Conservation (phyloP, 768 basidiomycete genomes). For the Paxillus rubicundulus region DNA sequence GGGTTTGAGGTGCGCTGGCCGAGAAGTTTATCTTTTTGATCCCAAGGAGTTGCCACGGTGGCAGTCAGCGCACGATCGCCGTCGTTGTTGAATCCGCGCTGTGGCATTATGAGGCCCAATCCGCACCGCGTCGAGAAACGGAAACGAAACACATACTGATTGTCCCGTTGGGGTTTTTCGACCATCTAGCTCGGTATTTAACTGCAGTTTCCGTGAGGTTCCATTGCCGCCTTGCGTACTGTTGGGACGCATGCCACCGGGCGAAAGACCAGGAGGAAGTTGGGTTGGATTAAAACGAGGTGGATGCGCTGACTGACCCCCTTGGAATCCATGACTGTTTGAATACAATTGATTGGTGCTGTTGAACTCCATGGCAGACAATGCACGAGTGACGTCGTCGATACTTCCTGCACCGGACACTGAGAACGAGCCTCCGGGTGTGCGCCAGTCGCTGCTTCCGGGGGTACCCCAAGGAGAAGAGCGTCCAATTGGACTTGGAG, state of each 20-base stretch:
- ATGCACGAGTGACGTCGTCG: constrained; percentile 75
- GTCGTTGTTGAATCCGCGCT: constrained; percentile 32
- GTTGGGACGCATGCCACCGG: constrained; percentile 38
- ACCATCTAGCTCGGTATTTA: constrained; percentile 63
- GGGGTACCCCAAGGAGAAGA: constrained; percentile 64
- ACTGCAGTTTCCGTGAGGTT: constrained; percentile 48
- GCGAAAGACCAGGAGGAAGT: constrained; percentile 44
- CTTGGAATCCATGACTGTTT: constrained; percentile 33
- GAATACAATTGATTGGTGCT: constrained; percentile 29
- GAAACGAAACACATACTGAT: constrained; percentile 50
- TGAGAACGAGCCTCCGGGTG: constrained; percentile 35
- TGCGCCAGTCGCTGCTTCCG: constrained; percentile 57
- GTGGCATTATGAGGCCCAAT: constrained; percentile 38
- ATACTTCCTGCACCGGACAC: constrained; percentile 38
- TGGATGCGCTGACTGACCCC: constrained; percentile 57
- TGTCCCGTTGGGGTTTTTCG: constrained; percentile 58
- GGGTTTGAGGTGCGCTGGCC: constrained; percentile 62
- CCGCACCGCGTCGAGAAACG: constrained; percentile 37
- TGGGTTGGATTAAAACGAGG: constrained; percentile 63
- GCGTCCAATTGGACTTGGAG: constrained; percentile 58
- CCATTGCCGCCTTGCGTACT: constrained; percentile 38
- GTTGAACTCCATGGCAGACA: constrained; percentile 65
- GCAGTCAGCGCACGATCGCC: constrained; percentile 37
- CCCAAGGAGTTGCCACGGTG: constrained; percentile 50
- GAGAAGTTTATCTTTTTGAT: constrained; percentile 60